These are phyloP conservation scores for Amylostereum chailletii DNA, from an alignment of 1,284 basidiomycete genomes.

Conservation along the genomic window DNA sequence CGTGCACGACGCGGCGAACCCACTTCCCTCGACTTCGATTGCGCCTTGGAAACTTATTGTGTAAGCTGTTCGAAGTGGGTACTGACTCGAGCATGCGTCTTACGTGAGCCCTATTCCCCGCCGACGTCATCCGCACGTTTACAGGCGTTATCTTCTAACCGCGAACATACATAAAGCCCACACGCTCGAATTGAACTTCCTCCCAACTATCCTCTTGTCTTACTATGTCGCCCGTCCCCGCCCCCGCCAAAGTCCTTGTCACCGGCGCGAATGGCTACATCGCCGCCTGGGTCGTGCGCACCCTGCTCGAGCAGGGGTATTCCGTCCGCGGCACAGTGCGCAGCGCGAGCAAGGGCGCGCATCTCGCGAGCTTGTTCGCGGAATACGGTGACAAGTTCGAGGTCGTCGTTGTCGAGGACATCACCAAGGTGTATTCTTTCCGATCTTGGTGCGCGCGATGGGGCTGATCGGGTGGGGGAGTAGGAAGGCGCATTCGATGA, in stretches of 20 bases:
- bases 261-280: constrained; percentile 16
- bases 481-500: constrained; percentile 64
- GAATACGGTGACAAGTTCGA: constrained; percentile 16
- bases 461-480: not conserved
- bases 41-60: too few relatives aligned
- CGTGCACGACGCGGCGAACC: too few relatives aligned
- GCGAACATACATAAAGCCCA: too few relatives aligned
- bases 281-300: constrained; percentile 17
- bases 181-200: too few relatives aligned
- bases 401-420: not conserved
- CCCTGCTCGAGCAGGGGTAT: constrained; percentile 19
- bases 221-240: not conserved
- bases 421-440: not conserved
- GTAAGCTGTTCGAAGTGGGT: too few relatives aligned
- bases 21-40: too few relatives aligned
- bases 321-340: constrained; percentile 37
- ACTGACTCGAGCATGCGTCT: too few relatives aligned
- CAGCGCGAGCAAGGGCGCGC: constrained; percentile 30
- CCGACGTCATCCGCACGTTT: too few relatives aligned
- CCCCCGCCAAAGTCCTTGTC: constrained; percentile 12
- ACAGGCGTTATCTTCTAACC: too few relatives aligned
- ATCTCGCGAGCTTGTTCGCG: constrained; percentile 29
- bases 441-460: not conserved
- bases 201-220: too few relatives aligned
- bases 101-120: too few relatives aligned